Evolutionary conservation across 1,139 yeast genomes (phyloP).

Genomic region (Debaryomycetaceae sp.): DNA sequence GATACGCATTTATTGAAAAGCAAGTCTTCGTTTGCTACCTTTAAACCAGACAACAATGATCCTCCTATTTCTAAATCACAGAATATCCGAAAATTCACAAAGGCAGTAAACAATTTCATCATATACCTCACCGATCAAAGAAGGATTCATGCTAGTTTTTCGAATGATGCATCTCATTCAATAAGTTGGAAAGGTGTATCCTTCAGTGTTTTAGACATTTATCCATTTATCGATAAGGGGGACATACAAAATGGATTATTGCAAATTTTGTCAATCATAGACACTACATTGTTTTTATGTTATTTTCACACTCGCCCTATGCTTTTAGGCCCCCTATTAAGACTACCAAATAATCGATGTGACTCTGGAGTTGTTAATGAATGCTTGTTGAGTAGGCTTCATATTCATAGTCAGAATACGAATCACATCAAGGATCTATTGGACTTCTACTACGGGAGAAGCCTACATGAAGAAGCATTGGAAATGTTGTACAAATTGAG

Average conservation of each 20-base stretch:
- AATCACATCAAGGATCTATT: constrained; percentile 64
- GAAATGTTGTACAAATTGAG: constrained; percentile 46
- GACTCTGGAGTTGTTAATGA: constrained; percentile 60
- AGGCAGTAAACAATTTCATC: constrained; percentile 50
- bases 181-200: constrained; percentile 46
- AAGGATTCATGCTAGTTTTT: constrained; percentile 41
- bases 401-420: constrained; percentile 27
- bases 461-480: constrained; percentile 66
- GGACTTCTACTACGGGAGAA: constrained; percentile 70
- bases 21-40: constrained; percentile 2
- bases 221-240: constrained; percentile 15
- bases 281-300: constrained; percentile 74
- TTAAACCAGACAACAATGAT: constrained; percentile 4
- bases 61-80: constrained; percentile 14
- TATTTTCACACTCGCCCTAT: constrained; percentile 66
- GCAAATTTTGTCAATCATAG: constrained; percentile 53
- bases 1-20: constrained; percentile 3
- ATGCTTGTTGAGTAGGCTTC: constrained; percentile 39
- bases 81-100: constrained; percentile 26
- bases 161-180: constrained; percentile 21
- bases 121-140: constrained; percentile 56
- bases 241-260: constrained; percentile 11
- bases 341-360: constrained; percentile 71
- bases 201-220: constrained; percentile 39
- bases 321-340: constrained; percentile 76